Percentiles rank a stretch among this genome's conserved stretches.
Evolutionary conservation across 148 eudicot species (phyloP).

Genomic region (Oxyria digyna): DNA sequence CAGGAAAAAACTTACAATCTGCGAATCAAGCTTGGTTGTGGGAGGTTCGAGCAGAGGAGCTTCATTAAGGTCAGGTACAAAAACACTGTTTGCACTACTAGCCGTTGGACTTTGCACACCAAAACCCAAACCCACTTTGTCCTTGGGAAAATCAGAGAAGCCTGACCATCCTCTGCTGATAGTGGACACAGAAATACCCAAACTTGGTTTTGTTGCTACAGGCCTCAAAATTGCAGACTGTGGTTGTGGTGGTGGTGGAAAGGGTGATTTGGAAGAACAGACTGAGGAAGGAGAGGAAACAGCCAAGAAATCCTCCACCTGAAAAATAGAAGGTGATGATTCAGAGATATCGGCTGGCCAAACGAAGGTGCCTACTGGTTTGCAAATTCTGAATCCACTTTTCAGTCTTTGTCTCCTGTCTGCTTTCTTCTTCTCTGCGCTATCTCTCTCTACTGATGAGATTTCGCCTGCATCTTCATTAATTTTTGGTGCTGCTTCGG

Average conservation of each 20-base stretch:
- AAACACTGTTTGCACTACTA: conserved; percentile 13
- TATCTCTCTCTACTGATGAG: neutral
- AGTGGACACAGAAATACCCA: conserved; percentile 14
- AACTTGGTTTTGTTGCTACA: conserved; percentile 33
- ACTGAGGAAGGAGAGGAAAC: conserved; percentile 75
- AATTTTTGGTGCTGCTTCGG: conserved; percentile 15
- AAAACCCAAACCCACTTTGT: neutral
- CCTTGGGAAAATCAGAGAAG: neutral
- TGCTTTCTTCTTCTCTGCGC: conserved; percentile 25
- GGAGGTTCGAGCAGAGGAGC: conserved; percentile 14
- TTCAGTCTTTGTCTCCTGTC: conserved; percentile 49
- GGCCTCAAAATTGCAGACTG: conserved; percentile 32
- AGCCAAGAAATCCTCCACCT: conserved; percentile 37
- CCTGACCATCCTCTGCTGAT: conserved; percentile 17
- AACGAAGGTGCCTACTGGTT: conserved; percentile 67
- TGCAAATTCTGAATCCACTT: conserved; percentile 91
- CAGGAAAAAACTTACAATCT: neutral
- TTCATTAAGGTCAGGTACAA: conserved; percentile 29
- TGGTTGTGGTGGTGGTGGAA: conserved; percentile 20
- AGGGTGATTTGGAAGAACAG: conserved; percentile 31
- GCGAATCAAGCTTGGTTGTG: neutral
- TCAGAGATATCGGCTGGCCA: conserved; percentile 63
- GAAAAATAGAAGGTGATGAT: conserved; percentile 12
- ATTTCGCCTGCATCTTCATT: conserved; percentile 13
- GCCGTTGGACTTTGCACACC: conserved; percentile 14